A percentile compares a stretch with the other conserved stretches of the same genome.
phyloP scores from a whole-genome alignment of 345 rosid genomes.

The Nasturtium officinale region DNA sequence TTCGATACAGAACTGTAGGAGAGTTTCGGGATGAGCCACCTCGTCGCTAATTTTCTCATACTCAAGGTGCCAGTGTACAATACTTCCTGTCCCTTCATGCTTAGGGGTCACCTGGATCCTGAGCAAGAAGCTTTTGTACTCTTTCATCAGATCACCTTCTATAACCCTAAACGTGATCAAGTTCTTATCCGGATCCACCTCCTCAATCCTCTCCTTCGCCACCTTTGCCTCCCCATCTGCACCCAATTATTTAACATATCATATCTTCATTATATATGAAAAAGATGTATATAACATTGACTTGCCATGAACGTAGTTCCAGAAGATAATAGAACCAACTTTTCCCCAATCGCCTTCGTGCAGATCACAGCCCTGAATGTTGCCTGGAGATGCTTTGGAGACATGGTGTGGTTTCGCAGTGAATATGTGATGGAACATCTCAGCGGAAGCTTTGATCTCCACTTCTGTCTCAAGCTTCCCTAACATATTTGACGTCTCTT shows the following conservation, averaged over 20 bases:
- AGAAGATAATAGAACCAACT: slow-evolving; percentile 42
- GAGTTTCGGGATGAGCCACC: slow-evolving; percentile 15
- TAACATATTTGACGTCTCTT: slow-evolving; percentile 16
- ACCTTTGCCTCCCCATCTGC: slow-evolving; percentile 12
- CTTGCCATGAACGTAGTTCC: slow-evolving; percentile 46
- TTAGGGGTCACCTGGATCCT: slow-evolving; percentile 2
- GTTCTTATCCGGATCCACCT: slow-evolving; percentile 3
- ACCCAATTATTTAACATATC: no score
- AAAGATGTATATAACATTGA: not conserved
- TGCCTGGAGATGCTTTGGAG: slow-evolving; percentile 37
- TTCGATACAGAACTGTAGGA: not conserved
- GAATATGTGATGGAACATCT: slow-evolving; percentile 45
- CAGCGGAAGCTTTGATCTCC: slow-evolving; percentile 40
- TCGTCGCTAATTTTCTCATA: slow-evolving; percentile 2
- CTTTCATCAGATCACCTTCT: slow-evolving; percentile 9
- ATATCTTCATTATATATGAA: not conserved
- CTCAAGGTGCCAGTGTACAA: slow-evolving; percentile 16
- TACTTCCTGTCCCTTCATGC: not conserved
- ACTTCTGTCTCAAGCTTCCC: slow-evolving; percentile 32
- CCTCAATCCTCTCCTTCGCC: slow-evolving; percentile 7
- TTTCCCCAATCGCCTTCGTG: slow-evolving; percentile 53
- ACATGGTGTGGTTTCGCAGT: slow-evolving; percentile 48
- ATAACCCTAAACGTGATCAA: slow-evolving; percentile 1
- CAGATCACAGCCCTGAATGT: slow-evolving; percentile 40
- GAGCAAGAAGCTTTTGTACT: slow-evolving; percentile 1